Percentiles rank a stretch among this genome's conserved stretches.
Conservation (phyloP, 2,329 filamentous ascomycete genomes). For the Calonectria multiphialidica region DNA sequence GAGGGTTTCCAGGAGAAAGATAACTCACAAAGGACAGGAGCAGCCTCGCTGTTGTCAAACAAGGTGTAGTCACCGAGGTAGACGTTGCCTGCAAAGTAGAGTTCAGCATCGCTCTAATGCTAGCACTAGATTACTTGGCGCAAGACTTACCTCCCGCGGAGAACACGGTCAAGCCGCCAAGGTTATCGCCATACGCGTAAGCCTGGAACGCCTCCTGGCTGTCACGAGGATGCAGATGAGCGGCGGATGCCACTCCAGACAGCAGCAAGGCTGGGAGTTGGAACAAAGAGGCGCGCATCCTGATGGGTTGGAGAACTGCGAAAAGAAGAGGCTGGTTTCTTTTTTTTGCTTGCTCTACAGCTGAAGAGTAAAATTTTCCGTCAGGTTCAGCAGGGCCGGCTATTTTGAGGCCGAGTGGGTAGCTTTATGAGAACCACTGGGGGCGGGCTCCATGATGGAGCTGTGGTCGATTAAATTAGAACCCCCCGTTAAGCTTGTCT, state of each 20-base stretch:
- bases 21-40: constrained; percentile 20
- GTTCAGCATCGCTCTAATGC: not conserved
- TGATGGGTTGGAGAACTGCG: not conserved
- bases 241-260: constrained; percentile 1
- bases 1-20: no score
- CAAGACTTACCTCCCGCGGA: constrained; percentile 5
- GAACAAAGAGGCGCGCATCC: not conserved
- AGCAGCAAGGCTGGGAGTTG: not conserved
- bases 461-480: not conserved
- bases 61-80: constrained; percentile 22
- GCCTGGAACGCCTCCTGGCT: constrained; percentile 1
- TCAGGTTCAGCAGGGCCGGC: not conserved
- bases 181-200: constrained; percentile 11
- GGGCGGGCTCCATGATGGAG: not conserved
- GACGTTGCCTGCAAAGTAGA: not conserved
- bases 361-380: not conserved
- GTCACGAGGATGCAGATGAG: not conserved
- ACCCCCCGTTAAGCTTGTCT: not conserved
- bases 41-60: constrained; percentile 17
- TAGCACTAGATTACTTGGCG: not conserved
- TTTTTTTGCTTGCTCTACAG: not conserved
- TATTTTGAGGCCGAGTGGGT: not conserved
- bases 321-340: not conserved
- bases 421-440: not conserved
- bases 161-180: constrained; percentile 13